Base-by-base conservation (phyloP, 306 rosid genomes). In the Pachyrhizus erosus region DNA sequence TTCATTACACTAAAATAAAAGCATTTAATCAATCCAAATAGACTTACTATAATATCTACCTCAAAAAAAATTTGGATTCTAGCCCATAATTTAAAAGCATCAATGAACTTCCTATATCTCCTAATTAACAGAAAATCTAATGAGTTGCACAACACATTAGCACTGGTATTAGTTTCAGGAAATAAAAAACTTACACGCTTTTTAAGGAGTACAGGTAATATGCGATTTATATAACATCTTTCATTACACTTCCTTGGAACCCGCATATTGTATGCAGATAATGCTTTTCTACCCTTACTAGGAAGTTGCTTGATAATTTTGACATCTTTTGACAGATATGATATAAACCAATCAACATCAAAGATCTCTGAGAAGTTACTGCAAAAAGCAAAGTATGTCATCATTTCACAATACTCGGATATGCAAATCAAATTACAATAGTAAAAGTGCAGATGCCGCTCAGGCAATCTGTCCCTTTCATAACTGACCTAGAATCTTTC, bases 211-310 rank as follows among this genome's bases (percentile, higher is more conserved):
- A 93, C 94, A 49, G 99, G 98, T 65, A 96, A 73, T 70, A 96
- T 90, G 72, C 98, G 98, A 80, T 2, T 89, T 84, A 81, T 85
- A 82, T 96, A 96, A 81, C 99, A 96, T 86, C 91, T 92, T 90
- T 96, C 99, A 82, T 37, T 96, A 71, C 98, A 96, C 86, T 96
- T 96, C 89, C 99, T 89, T 27, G 98, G 99, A 65, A 96, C 99
- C 66, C 96, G 97, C 98, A 96, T 92, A 54, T 87, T 81, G 82
- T 91, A 82, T 42, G 94, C 75, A 77, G 87, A 88, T 89, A 90
- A 86, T 26, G 74, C 65, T 89, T 88, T 90, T 64, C 93, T 89
- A 60, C 97, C 89, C 87, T 77, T 92, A 60, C 80, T 88, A 31
- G 99, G 98, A 60, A 93, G 97, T 62, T 90, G 92, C 88, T 90